Percentiles rank a stretch among this genome's conserved stretches.
Evolutionary conservation across 2,329 filamentous ascomycete species (phyloP).

Genomic region (Ascomycota sp.): DNA sequence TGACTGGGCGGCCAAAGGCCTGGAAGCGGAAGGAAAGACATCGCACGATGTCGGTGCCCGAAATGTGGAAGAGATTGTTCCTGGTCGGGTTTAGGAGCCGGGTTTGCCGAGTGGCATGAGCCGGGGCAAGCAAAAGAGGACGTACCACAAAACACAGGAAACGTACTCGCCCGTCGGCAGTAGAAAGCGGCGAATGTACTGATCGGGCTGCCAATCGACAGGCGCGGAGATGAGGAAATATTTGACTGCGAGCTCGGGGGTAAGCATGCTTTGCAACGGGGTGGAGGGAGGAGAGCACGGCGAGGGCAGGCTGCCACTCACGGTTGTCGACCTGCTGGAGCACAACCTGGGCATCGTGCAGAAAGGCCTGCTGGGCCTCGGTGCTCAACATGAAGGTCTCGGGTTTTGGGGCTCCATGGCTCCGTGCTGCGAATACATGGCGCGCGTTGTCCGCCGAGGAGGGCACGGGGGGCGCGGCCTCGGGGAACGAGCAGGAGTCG

Average conservation of each 20-base stretch:
- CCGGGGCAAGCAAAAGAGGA: neutral
- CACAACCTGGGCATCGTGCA: slow-evolving; percentile 89
- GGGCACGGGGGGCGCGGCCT: slow-evolving; percentile 1
- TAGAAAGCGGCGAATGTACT: slow-evolving; percentile 90
- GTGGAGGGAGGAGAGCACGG: neutral
- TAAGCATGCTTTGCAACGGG: neutral
- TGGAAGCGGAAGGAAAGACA: slow-evolving; percentile 97
- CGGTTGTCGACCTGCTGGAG: slow-evolving; percentile 95
- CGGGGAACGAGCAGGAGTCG: neutral
- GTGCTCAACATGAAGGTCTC: slow-evolving; percentile 98
- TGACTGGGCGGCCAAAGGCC: slow-evolving; percentile 91
- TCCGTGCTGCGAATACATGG: slow-evolving; percentile 67
- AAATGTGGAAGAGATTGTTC: slow-evolving; percentile 98
- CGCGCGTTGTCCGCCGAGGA: slow-evolving; percentile 9
- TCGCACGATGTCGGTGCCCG: slow-evolving; percentile 94
- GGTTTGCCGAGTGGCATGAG: neutral
- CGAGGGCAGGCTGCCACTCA: slow-evolving; percentile 25
- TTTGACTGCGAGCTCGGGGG: slow-evolving; percentile 51
- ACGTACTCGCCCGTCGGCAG: slow-evolving; percentile 97
- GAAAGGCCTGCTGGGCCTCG: slow-evolving; percentile 88
- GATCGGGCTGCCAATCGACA: slow-evolving; percentile 91
- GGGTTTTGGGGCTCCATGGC: slow-evolving; percentile 89
- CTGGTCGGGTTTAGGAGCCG: slow-evolving; percentile 2
- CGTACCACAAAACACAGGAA: slow-evolving; percentile 77
- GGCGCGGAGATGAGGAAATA: slow-evolving; percentile 98